Base-by-base conservation (phyloP, 2,329 filamentous ascomycete genomes). In the Exophiala lecanii-corni region DNA sequence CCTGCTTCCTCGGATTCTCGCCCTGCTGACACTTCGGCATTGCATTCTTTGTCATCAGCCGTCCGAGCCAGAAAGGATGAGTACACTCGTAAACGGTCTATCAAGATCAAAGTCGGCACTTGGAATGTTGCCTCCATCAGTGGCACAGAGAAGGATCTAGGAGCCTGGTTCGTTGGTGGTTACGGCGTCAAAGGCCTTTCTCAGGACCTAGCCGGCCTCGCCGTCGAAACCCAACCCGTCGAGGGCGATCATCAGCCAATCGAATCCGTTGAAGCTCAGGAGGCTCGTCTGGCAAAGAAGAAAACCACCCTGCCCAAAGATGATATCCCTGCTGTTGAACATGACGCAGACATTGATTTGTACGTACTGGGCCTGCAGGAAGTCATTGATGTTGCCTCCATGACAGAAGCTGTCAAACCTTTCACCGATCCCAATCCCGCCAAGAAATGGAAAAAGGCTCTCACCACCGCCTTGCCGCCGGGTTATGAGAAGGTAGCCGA, bases 331-430 rank as follows among this genome's bases (percentile, higher is more conserved):
- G 58, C 60, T 5, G 49, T 84, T 1, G 67, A 78, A 1, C 38
- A 43, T 19, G 75, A 74, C 21, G 75, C 82, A 16, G 79, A 88
- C n/a, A 76, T 97, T 32, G 89, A 85, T 1, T 75, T 98, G 12
- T 98, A 97, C 59, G 86, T 89, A 0, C 71, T 98, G 5, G 91
- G 89, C 0, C 67, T 98, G 42, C 92, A 98, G 60, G 92, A 98
- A 66, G 81, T 97, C 18, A 84, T 96, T 9, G 88, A 95, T 61
- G 74, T 98, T 44, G 84, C 82, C 18, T 82, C 84, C 21, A 79
- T 88, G 2, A 76, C 82, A 18, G 87, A 94, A 59, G 88, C 89
- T 39, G 72, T 95, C 56, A 78, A 79, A 47, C 78, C 79, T 4
- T 94, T 86, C 59, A 79, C 79, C 2, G 89, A 96, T 58, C 77